Percentiles rank a stretch among this genome's conserved stretches.
These are phyloP conservation scores for Hericium erinaceus DNA, from an alignment of 768 basidiomycete species.

Conservation along the genomic window DNA sequence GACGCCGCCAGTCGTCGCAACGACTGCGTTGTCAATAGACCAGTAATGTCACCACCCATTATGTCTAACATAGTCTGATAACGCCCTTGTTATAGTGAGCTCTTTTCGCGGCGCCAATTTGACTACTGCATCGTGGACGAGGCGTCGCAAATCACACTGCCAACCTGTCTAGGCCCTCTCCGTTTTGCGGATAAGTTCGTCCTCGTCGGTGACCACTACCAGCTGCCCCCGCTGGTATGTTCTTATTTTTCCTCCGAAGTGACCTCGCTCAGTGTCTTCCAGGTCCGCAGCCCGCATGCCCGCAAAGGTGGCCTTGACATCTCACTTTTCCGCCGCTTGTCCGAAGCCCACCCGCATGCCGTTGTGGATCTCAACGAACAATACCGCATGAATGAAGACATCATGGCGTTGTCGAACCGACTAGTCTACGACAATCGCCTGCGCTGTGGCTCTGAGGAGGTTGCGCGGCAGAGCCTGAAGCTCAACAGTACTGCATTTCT, in stretches of 20 bases:
- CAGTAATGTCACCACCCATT: constrained; percentile 50
- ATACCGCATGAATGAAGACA: constrained; percentile 95
- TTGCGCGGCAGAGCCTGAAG: constrained; percentile 50
- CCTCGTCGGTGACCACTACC: constrained; percentile 95
- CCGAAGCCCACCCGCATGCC: constrained; percentile 77
- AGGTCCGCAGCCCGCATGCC: constrained; percentile 79
- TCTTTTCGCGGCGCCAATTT: constrained; percentile 80
- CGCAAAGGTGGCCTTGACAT: constrained; percentile 81
- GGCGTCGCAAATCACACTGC: constrained; percentile 94
- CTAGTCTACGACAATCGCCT: constrained; percentile 78
- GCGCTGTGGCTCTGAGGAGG: constrained; percentile 64
- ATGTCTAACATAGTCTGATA: neutral
- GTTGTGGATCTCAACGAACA: constrained; percentile 83
- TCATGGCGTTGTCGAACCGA: constrained; percentile 84
- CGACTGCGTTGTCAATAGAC: constrained; percentile 89
- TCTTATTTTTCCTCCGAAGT: neutral
- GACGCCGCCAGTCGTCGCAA: constrained; percentile 88
- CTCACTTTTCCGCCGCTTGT: constrained; percentile 82
- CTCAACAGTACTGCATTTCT: constrained; percentile 43
- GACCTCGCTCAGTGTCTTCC: neutral
- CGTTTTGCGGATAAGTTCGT: constrained; percentile 87
- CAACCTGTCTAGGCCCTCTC: constrained; percentile 89
- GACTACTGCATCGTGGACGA: constrained; percentile 98
- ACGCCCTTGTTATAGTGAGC: constrained; percentile 38
- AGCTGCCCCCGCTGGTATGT: constrained; percentile 85